Percentiles rank a stretch among this genome's conserved stretches.
Conservation (phyloP, 2,329 filamentous ascomycete genomes). For the Aspergillus udagawae region DNA sequence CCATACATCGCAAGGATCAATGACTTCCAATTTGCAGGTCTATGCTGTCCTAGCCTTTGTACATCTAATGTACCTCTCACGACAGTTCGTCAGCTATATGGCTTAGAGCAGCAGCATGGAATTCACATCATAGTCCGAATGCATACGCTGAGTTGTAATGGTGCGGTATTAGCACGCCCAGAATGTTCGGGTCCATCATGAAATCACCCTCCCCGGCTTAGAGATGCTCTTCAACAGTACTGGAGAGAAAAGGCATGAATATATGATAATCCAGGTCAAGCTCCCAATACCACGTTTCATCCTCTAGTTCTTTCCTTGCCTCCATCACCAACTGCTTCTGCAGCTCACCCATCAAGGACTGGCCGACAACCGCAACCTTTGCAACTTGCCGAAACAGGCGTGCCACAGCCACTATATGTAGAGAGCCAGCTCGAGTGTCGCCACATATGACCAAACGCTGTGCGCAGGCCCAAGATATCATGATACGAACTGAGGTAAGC, state of each 20-base stretch:
- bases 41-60: too few species aligned
- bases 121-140: too few species aligned
- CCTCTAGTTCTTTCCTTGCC: not conserved
- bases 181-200: too few species aligned
- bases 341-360: not conserved
- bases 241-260: not conserved
- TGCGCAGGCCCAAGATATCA: not conserved
- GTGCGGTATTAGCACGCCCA: too few species aligned
- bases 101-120: too few species aligned
- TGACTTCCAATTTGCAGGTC: too few species aligned
- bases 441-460: not conserved
- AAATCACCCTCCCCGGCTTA: not conserved
- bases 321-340: not conserved
- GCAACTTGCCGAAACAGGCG: not conserved
- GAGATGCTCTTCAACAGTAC: not conserved
- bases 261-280: not conserved
- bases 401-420: not conserved
- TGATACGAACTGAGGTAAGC: not conserved
- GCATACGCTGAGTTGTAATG: too few species aligned
- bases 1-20: too few species aligned
- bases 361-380: conserved; percentile 3
- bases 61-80: too few species aligned
- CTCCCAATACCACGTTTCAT: conserved; percentile 3
- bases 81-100: too few species aligned
- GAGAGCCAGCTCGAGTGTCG: not conserved